These are phyloP conservation scores for Ogataea nonfermentans DNA, from an alignment of 805 yeast genomes.

Conservation along the genomic window DNA sequence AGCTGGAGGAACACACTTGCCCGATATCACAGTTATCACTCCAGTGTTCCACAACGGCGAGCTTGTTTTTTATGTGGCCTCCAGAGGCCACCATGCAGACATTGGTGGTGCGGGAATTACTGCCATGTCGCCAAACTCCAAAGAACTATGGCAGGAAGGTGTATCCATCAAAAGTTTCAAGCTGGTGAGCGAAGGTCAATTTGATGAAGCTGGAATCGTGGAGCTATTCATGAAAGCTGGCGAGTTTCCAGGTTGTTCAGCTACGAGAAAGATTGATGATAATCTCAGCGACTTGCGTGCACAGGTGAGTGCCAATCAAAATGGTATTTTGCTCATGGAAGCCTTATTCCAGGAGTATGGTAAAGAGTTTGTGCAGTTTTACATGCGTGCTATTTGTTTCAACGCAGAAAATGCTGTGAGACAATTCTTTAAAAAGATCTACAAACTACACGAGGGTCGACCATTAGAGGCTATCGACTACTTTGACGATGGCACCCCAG, in stretches of 20 bases:
- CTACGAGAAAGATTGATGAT: constrained; percentile 50
- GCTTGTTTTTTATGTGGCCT: constrained; percentile 51
- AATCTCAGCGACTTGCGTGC: constrained; percentile 47
- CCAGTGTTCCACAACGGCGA: constrained; percentile 46
- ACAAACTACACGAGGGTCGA: constrained; percentile 31
- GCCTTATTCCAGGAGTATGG: constrained; percentile 43
- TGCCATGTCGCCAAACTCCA: constrained; percentile 52
- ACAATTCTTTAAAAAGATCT: constrained; percentile 37
- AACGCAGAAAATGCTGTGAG: constrained; percentile 45
- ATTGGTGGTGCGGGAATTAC: constrained; percentile 59
- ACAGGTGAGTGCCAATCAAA: constrained; percentile 47
- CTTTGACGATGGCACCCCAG: constrained; percentile 56
- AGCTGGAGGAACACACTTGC: constrained; percentile 44
- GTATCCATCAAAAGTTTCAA: constrained; percentile 50
- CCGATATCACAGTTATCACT: constrained; percentile 52
- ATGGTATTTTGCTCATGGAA: constrained; percentile 43
- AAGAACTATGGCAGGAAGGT: constrained; percentile 52
- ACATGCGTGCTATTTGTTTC: constrained; percentile 43
- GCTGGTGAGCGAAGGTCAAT: constrained; percentile 44
- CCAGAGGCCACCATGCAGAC: constrained; percentile 61
- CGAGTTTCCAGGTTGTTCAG: constrained; percentile 50
- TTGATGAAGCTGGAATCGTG: constrained; percentile 50
- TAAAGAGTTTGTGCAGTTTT: constrained; percentile 38
- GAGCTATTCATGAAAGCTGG: constrained; percentile 46
- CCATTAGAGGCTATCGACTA: constrained; percentile 44